Evolutionary conservation across 495 filamentous ascomycete species (phyloP), one percentile per base, ranked within the genome.

Genomic region (Xylaria flabelliformis): DNA sequence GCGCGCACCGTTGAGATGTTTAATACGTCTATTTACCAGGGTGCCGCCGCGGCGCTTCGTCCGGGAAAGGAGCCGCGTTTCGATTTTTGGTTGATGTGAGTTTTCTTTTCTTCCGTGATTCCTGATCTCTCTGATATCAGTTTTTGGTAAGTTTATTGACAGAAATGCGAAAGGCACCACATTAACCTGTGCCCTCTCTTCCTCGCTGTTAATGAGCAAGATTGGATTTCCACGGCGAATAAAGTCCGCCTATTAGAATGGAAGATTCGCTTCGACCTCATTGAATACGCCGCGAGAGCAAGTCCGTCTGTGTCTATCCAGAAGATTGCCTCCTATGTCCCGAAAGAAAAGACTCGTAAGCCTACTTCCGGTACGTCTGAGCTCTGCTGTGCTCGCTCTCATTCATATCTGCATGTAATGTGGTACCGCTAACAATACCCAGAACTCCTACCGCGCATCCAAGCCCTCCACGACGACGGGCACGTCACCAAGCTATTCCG

Each of bases 31-130:
- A 85, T 89, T 1, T 94, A 90, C 76, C 90, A 88, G 69, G 91
- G 91, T 2, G 78, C 82, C 4, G 83, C 86, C 2, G 83, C 85
- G 12, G 88, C 94, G 1, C 85, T 92, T 73, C 81, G 88, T 48
- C 89, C 88, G 1, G 83, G 84, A 4, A 92, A 95, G 74, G 68
- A 83, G 21, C 79, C 90, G 71, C 93, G 90, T 75, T 85, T 94
- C 73, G 95, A 97, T 73, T 98, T 98, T 79, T 96, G 91, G 82
- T 86, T 89, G 77, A 91, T 97, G 82, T 85, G 70, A 80, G 82
- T 78, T 46, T 13, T 13, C 61, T 9, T 8, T 42, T 62, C 17
- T 34, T 42, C 29, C 17, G 1, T 10, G n/a, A n/a, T n/a, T n/a
- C n/a, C n/a, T n/a, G n/a, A n/a, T n/a, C n/a, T n/a, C n/a, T n/a